Percentiles rank a stretch among this genome's conserved stretches.
Conservation (phyloP, 495 filamentous ascomycete species). For the Aspergillus ellipticus region DNA sequence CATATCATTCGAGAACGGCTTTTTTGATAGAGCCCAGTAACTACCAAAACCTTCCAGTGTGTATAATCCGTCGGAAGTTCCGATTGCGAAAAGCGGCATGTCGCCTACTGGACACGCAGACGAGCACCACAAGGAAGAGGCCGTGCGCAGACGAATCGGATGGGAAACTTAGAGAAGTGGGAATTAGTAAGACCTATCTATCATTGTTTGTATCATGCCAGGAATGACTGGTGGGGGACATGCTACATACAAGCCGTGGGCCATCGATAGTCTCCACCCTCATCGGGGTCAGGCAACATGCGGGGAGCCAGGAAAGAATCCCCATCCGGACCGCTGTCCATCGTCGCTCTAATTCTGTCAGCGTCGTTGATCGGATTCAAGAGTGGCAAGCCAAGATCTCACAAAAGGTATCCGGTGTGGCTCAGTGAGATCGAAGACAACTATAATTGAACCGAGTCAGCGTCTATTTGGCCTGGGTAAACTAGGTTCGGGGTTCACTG, state of each 20-base stretch:
- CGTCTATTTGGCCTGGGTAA: background rate
- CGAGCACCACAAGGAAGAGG: conserved; percentile 35
- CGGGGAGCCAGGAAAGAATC: conserved; percentile 34
- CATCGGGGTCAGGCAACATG: conserved; percentile 35
- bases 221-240: background rate
- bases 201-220: background rate
- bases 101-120: conserved; percentile 28
- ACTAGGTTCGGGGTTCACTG: background rate
- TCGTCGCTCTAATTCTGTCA: conserved; percentile 32
- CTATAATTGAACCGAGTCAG: conserved; percentile 19
- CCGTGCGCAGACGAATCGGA: conserved; percentile 27
- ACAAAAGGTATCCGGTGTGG: conserved; percentile 38
- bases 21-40: conserved; percentile 33
- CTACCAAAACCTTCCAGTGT: conserved; percentile 29
- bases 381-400: conserved; percentile 11
- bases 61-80: conserved; percentile 39
- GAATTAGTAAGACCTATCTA: conserved; percentile 1
- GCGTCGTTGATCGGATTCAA: conserved; percentile 4
- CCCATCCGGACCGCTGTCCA: conserved; percentile 36
- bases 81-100: conserved; percentile 36
- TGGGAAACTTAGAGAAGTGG: conserved; percentile 23
- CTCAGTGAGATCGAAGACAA: conserved; percentile 39
- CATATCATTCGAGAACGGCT: conserved; percentile 25
- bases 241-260: conserved; percentile 25
- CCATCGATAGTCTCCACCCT: conserved; percentile 32